These are phyloP conservation scores for Venustampulla echinocandica DNA, from an alignment of 495 filamentous ascomycete genomes.

Conservation along the genomic window DNA sequence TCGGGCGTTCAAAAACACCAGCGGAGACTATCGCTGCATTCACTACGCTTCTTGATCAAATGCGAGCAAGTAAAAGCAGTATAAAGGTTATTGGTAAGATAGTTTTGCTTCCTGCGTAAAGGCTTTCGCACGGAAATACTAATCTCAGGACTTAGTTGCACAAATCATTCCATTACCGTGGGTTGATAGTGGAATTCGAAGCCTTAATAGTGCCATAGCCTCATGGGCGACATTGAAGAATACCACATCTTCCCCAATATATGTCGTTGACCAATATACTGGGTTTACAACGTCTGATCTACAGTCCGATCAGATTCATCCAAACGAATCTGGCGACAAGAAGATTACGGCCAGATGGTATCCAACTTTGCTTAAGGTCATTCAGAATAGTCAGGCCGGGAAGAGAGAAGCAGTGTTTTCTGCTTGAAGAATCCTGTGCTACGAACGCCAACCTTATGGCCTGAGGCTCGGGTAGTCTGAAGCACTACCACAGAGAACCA, in stretches of 20 bases:
- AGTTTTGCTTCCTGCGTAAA: too few relatives aligned
- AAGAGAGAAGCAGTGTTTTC: too few relatives aligned
- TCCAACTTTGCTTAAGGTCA: slow-evolving; percentile 5
- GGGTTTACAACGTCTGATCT: slow-evolving; percentile 26
- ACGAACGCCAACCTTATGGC: too few relatives aligned
- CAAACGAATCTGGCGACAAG: slow-evolving; percentile 27
- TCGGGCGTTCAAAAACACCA: slow-evolving; percentile 20
- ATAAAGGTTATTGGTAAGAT: slow-evolving; percentile 35
- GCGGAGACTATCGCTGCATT: slow-evolving; percentile 32
- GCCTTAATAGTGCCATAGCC: slow-evolving; percentile 1
- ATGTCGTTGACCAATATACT: slow-evolving; percentile 31
- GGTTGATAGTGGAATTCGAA: neutral
- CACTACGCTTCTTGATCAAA: slow-evolving; percentile 29
- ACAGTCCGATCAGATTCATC: slow-evolving; percentile 34
- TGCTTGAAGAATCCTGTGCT: too few relatives aligned
- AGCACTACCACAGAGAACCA: too few relatives aligned
- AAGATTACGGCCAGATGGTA: slow-evolving; percentile 26
- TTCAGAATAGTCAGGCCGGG: neutral
- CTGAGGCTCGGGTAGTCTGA: too few relatives aligned
- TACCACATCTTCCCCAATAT: slow-evolving; percentile 26
- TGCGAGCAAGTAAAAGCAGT: slow-evolving; percentile 27
- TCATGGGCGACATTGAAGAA: neutral
- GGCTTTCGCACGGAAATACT: too few relatives aligned
- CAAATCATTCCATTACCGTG: slow-evolving; percentile 3
- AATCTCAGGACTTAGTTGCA: too few relatives aligned